A percentile compares a stretch with the other conserved stretches of the same genome.
These are phyloP conservation scores for Pyropia yezoensis DNA, from an alignment of 23 red algal species.

Conservation along the genomic window DNA sequence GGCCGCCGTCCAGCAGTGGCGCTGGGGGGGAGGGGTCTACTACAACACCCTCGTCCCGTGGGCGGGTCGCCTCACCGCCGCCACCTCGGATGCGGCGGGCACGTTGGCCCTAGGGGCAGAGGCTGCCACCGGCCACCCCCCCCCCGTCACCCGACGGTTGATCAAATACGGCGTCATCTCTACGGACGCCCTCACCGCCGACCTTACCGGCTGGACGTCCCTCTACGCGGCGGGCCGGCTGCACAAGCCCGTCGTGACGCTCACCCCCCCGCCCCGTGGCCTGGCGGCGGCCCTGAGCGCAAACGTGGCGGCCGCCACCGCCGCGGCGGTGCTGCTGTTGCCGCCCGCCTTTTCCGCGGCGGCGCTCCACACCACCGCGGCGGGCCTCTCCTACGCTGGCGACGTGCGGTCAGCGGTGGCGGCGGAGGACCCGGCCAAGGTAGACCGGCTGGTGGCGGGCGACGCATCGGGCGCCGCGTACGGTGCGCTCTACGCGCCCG, in stretches of 20 bases:
- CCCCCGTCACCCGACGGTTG: not conserved
- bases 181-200: conserved; percentile 25
- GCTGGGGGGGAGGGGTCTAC: conserved; percentile 50
- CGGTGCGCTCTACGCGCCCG: conserved; percentile 25
- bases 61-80: not conserved
- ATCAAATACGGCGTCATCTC: conserved; percentile 93
- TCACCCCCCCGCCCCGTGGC: conserved; percentile 16
- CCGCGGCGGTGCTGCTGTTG: conserved; percentile 49
- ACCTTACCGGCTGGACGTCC: conserved; percentile 62
- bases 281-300: conserved; percentile 17
- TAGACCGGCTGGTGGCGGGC: conserved; percentile 1
- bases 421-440: conserved; percentile 44
- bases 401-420: conserved; percentile 40
- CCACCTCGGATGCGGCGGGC: not conserved
- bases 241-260: conserved; percentile 76
- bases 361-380: conserved; percentile 30
- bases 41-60: conserved; percentile 75
- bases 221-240: conserved; percentile 83
- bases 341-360: conserved; percentile 32
- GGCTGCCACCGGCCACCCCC: not conserved
- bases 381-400: conserved; percentile 44
- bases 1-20: conserved; percentile 34
- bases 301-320: conserved; percentile 30
- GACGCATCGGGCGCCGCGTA: not conserved
- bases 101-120: not conserved